A percentile compares a stretch with the other conserved stretches of the same genome.
These are phyloP conservation scores for Candida wancherniae DNA, from an alignment of 805 yeast species.

Conservation along the genomic window DNA sequence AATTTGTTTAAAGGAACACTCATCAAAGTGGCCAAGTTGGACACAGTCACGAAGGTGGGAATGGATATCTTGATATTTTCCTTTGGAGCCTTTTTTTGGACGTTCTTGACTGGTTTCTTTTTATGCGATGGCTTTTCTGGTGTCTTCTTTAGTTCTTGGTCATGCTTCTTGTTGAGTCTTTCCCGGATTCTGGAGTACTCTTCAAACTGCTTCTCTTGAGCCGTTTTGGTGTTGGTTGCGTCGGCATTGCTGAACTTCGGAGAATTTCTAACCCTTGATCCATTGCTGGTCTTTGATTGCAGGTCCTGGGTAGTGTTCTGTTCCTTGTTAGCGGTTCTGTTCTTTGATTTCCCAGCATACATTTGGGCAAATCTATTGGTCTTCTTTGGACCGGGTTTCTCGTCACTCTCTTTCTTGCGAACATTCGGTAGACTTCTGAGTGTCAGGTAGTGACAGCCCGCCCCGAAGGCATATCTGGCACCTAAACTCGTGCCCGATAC, in stretches of 20 bases:
- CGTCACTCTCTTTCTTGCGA: slow-evolving; percentile 17
- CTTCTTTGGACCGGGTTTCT: slow-evolving; percentile 10
- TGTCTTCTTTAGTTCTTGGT: slow-evolving; percentile 10
- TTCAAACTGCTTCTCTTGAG: slow-evolving; percentile 10
- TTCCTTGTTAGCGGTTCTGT: slow-evolving; percentile 1
- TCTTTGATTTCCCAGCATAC: slow-evolving; percentile 10
- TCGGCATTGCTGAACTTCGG: neutral
- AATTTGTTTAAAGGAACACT: slow-evolving; percentile 60
- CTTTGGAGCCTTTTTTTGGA: slow-evolving; percentile 1
- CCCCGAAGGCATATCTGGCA: no score
- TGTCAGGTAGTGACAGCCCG: slow-evolving; percentile 11
- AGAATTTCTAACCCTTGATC: neutral
- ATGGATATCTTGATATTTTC: slow-evolving; percentile 37
- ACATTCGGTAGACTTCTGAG: slow-evolving; percentile 26
- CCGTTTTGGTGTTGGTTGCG: neutral
- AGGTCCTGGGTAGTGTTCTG: neutral
- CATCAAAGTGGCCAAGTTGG: slow-evolving; percentile 71
- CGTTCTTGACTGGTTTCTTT: slow-evolving; percentile 2
- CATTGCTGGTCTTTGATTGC: neutral
- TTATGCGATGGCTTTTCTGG: neutral
- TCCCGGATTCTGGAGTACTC: slow-evolving; percentile 17
- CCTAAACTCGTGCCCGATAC: no score
- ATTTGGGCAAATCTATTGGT: slow-evolving; percentile 33
- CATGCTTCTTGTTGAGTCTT: slow-evolving; percentile 16
- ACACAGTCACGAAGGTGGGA: slow-evolving; percentile 75